These are phyloP conservation scores for Leccinellum albellum DNA, from an alignment of 768 basidiomycete species.

Conservation along the genomic window DNA sequence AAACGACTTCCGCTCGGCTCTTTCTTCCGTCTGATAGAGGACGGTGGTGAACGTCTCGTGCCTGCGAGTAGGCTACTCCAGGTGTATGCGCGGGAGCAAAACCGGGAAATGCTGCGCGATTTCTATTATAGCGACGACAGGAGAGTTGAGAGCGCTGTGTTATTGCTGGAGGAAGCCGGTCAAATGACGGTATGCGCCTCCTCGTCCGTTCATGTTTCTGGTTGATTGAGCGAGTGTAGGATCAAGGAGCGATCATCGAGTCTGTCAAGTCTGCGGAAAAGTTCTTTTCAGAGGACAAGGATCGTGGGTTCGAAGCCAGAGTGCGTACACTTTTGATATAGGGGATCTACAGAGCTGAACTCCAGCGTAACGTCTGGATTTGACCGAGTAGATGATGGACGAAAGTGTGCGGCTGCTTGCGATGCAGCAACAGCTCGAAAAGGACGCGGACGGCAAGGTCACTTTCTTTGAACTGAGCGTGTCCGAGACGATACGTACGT, in stretches of 20 bases:
- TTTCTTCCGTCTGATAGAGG: conserved; percentile 93
- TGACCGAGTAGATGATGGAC: conserved; percentile 76
- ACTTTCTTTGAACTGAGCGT: conserved; percentile 80
- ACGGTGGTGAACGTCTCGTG: conserved; percentile 70
- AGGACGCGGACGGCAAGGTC: conserved; percentile 75
- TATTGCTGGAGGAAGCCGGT: conserved; percentile 80
- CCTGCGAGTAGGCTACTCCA: conserved; percentile 80
- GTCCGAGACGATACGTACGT: conserved; percentile 79
- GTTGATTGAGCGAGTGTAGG: conserved; percentile 41
- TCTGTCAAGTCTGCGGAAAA: conserved; percentile 83
- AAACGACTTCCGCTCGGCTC: conserved; percentile 79
- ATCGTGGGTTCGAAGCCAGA: conserved; percentile 86
- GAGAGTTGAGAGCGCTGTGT: conserved; percentile 86
- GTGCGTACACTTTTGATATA: conserved; percentile 33
- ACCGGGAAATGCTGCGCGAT: conserved; percentile 87
- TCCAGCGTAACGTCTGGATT: not conserved
- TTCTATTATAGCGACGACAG: conserved; percentile 98
- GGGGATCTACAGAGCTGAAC: not conserved
- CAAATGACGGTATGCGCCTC: conserved; percentile 50
- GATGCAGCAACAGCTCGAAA: conserved; percentile 84
- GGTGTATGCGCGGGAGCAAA: conserved; percentile 87
- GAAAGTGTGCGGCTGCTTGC: conserved; percentile 74
- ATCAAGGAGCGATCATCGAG: conserved; percentile 64
- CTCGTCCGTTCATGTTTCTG: not conserved
- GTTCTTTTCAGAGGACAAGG: conserved; percentile 94